Percentiles rank a stretch among this genome's conserved stretches.
Conservation (phyloP, 2,329 filamentous ascomycete genomes). For the Chrysoporthe deuterocubensis region DNA sequence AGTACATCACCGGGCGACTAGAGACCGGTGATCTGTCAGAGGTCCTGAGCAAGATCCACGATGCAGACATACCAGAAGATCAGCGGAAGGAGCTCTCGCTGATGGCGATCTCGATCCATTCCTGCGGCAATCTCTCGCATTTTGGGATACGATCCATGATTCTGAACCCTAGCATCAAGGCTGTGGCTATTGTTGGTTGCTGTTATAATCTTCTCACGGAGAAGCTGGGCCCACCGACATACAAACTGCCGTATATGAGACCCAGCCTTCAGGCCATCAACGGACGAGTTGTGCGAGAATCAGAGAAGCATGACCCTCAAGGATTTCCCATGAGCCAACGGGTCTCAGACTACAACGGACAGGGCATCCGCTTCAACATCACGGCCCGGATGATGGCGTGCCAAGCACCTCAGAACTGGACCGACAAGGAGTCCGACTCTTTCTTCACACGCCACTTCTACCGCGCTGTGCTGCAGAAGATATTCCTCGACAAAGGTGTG, state of each 20-base stretch:
- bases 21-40: conserved; percentile 72
- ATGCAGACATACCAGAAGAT: conserved; percentile 40
- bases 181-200: conserved; percentile 95
- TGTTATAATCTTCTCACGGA: conserved; percentile 98
- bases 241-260: conserved; percentile 79
- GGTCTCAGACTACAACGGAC: conserved; percentile 60
- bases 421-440: conserved; percentile 73
- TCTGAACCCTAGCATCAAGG: conserved; percentile 80
- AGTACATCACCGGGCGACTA: conserved; percentile 77
- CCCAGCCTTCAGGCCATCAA: conserved; percentile 69
- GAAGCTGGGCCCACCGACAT: conserved; percentile 81
- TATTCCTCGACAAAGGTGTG: conserved; percentile 86
- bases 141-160: conserved; percentile 87
- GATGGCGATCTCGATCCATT: conserved; percentile 95
- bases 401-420: conserved; percentile 94
- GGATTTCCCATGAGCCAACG: conserved; percentile 90
- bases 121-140: conserved; percentile 96
- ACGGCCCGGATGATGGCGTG: conserved; percentile 98
- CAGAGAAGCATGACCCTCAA: conserved; percentile 78
- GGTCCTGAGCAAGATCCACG: conserved; percentile 66
- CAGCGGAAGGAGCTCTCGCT: conserved; percentile 53
- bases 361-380: conserved; percentile 85
- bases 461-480: conserved; percentile 84
- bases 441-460: conserved; percentile 96
- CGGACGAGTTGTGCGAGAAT: conserved; percentile 70